Conservation (phyloP, 176 grass and related monocot genomes). For the Melocanna baccifera region DNA sequence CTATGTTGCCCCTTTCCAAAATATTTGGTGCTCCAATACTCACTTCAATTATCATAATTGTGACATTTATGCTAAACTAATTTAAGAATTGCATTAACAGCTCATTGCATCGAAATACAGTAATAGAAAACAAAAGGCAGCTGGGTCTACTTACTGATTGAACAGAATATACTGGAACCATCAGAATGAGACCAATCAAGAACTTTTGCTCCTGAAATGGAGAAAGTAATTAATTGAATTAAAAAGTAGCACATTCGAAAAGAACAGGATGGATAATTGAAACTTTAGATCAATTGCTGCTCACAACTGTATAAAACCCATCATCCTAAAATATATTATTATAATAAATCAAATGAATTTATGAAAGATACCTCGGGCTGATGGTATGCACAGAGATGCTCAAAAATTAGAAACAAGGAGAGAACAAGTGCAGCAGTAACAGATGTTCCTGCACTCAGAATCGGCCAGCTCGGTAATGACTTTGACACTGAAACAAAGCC, state of each 20-base stretch:
- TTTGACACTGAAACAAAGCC: slow-evolving; percentile 45
- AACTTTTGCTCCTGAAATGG: slow-evolving; percentile 94
- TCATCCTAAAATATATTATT: slow-evolving; percentile 17
- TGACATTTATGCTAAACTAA: neutral
- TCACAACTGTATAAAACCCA: neutral
- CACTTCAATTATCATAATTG: slow-evolving; percentile 14
- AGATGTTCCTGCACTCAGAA: slow-evolving; percentile 80
- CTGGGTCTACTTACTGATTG: slow-evolving; percentile 72
- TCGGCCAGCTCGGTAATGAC: slow-evolving; percentile 70
- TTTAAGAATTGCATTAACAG: slow-evolving; percentile 1
- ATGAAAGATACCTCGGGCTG: slow-evolving; percentile 81
- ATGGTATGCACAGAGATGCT: slow-evolving; percentile 84
- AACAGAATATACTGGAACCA: slow-evolving; percentile 97
- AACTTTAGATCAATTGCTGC: neutral
- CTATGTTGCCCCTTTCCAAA: slow-evolving; percentile 1
- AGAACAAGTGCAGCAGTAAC: slow-evolving; percentile 60
- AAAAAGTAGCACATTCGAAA: neutral
- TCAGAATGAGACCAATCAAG: slow-evolving; percentile 94
- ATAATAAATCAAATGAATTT: slow-evolving; percentile 21
- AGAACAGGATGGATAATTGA: neutral
- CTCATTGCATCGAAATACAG: neutral
- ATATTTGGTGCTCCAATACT: slow-evolving; percentile 3
- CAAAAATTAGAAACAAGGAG: slow-evolving; percentile 79
- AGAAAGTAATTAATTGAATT: slow-evolving; percentile 23
- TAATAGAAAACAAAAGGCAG: slow-evolving; percentile 9